A percentile compares a stretch with the other conserved stretches of the same genome.
Evolutionary conservation across 768 basidiomycete species (phyloP).

Genomic region (Amanita exitialis): DNA sequence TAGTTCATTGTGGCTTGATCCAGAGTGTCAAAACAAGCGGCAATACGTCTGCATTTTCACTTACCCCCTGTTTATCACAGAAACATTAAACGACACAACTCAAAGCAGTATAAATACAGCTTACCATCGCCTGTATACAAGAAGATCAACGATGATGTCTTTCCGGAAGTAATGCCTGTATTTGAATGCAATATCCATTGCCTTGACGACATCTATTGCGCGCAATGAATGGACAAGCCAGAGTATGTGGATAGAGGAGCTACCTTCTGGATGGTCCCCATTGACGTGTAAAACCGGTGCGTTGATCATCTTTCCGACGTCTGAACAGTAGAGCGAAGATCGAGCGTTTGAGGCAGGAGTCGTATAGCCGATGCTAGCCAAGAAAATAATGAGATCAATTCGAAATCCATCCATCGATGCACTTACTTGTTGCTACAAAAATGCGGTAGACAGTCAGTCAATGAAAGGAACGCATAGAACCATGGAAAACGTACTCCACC

Average conservation of each 20-base stretch:
- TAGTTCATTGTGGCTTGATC: slow-evolving; percentile 72
- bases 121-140: slow-evolving; percentile 81
- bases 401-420: not conserved
- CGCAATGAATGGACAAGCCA: not conserved
- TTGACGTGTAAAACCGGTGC: slow-evolving; percentile 87
- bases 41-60: slow-evolving; percentile 5
- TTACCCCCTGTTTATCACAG: slow-evolving; percentile 26
- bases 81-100: not conserved
- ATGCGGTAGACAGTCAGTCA: not conserved
- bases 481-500: slow-evolving; percentile 56
- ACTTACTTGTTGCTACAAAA: slow-evolving; percentile 46
- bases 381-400: slow-evolving; percentile 1
- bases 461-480: not conserved
- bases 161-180: slow-evolving; percentile 85
- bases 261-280: slow-evolving; percentile 83
- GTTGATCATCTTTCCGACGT: slow-evolving; percentile 84
- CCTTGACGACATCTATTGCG: slow-evolving; percentile 63
- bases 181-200: slow-evolving; percentile 81
- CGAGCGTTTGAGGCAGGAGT: slow-evolving; percentile 79
- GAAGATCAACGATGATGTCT: slow-evolving; percentile 82
- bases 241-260: slow-evolving; percentile 1
- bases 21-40: not conserved
- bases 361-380: slow-evolving; percentile 76
- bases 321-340: slow-evolving; percentile 82
- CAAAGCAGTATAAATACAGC: slow-evolving; percentile 9